Percentiles rank a stretch among this genome's conserved stretches.
These are phyloP conservation scores for Aspergillus sojae DNA, from an alignment of 2,329 filamentous ascomycete species.

Conservation along the genomic window DNA sequence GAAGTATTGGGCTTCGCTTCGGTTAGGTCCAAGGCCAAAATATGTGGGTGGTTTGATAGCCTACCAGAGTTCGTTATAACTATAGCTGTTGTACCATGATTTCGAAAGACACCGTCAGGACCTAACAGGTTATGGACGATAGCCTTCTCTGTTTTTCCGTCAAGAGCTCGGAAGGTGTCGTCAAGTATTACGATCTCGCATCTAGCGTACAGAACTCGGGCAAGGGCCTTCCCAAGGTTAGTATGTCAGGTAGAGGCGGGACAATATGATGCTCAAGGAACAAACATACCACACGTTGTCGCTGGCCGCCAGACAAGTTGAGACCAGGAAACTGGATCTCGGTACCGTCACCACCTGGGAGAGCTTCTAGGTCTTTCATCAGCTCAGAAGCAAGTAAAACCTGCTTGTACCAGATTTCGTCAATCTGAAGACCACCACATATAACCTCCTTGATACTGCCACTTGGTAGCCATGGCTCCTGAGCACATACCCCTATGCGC, in stretches of 20 bases:
- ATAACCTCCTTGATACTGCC: constrained; percentile 7
- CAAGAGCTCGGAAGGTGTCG: constrained; percentile 3
- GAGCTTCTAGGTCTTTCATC: not conserved
- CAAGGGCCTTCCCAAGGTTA: not conserved
- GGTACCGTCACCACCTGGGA: not conserved
- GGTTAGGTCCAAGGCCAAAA: not conserved
- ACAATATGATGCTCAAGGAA: no score
- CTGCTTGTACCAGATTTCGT: not conserved
- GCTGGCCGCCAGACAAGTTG: constrained; percentile 3
- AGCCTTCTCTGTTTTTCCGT: not conserved
- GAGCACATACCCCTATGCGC: constrained; percentile 1
- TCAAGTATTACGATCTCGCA: not conserved
- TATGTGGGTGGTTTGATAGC: not conserved
- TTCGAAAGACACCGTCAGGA: not conserved
- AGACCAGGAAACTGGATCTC: not conserved
- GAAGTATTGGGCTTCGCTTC: not conserved
- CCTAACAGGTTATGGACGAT: not conserved
- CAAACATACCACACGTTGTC: constrained; percentile 4
- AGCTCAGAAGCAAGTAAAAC: not conserved
- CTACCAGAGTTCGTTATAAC: not conserved
- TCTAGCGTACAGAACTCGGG: constrained; percentile 2
- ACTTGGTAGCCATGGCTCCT: constrained; percentile 4
- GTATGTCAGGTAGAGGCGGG: no score
- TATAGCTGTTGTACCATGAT: not conserved
- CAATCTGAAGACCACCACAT: not conserved